phyloP scores from a whole-genome alignment of 2,329 filamentous ascomycete genomes.

The Pestalotiopsis sp. region DNA sequence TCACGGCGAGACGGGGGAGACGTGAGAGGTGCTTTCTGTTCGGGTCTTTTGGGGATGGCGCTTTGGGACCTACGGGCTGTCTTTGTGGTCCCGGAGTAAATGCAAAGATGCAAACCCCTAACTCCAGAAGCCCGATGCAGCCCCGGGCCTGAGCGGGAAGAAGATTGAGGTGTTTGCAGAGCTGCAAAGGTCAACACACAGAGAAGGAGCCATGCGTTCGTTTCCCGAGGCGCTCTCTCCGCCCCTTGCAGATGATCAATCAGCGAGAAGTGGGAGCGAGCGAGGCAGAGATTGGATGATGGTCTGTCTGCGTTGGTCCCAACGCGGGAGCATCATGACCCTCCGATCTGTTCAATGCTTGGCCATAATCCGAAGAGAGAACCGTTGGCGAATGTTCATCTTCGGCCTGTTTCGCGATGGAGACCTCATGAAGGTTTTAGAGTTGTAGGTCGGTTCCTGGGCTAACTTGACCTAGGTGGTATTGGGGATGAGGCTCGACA shows the following conservation, averaged over 20 bases:
- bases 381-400: background rate
- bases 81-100: too few relatives aligned
- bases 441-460: background rate
- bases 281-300: background rate
- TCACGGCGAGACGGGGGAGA: background rate
- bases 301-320: background rate
- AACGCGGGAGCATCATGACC: background rate
- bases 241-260: background rate
- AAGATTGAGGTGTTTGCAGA: too few relatives aligned
- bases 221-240: background rate
- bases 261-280: background rate
- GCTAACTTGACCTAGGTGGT: background rate
- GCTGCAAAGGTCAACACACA: too few relatives aligned
- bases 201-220: background rate
- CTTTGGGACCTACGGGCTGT: too few relatives aligned
- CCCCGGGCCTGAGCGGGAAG: too few relatives aligned
- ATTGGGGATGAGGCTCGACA: conserved; percentile 2
- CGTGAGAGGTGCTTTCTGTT: background rate
- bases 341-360: background rate
- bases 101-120: too few relatives aligned
- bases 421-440: background rate
- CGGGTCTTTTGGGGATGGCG: too few relatives aligned
- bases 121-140: too few relatives aligned
- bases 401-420: background rate
- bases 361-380: background rate